These are phyloP conservation scores for Lachancea nothofagi DNA, from an alignment of 805 yeast species.

Conservation along the genomic window DNA sequence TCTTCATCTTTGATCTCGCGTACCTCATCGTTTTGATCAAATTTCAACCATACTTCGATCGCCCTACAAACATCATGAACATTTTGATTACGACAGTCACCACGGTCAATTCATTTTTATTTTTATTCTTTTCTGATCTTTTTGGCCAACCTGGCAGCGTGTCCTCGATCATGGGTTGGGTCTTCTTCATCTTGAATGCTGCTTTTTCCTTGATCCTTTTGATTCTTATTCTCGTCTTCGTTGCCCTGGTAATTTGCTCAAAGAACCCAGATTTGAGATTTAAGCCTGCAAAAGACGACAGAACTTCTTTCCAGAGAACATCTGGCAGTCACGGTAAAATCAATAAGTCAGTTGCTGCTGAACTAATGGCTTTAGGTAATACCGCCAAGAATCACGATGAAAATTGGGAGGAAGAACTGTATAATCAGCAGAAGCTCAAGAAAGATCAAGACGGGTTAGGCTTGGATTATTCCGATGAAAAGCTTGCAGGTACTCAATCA, in stretches of 20 bases:
- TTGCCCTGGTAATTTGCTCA: slow-evolving; percentile 56
- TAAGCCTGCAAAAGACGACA: slow-evolving; percentile 85
- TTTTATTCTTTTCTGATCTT: slow-evolving; percentile 77
- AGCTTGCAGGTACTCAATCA: slow-evolving; percentile 8
- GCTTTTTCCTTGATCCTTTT: slow-evolving; percentile 76
- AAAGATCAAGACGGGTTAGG: slow-evolving; percentile 11
- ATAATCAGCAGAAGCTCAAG: slow-evolving; percentile 17
- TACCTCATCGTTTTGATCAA: slow-evolving; percentile 61
- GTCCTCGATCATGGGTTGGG: slow-evolving; percentile 83
- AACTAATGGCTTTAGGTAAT: slow-evolving; percentile 65
- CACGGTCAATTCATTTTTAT: slow-evolving; percentile 75
- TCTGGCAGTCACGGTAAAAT: slow-evolving; percentile 32
- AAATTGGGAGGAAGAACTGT: slow-evolving; percentile 67
- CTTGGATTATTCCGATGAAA: slow-evolving; percentile 10
- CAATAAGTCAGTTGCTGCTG: slow-evolving; percentile 37
- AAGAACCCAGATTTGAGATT: slow-evolving; percentile 87
- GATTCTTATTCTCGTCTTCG: slow-evolving; percentile 61
- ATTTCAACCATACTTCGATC: slow-evolving; percentile 73
- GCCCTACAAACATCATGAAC: slow-evolving; percentile 71
- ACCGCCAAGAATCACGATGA: slow-evolving; percentile 79
- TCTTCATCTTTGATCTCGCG: slow-evolving; percentile 69
- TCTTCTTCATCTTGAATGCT: slow-evolving; percentile 83
- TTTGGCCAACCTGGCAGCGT: slow-evolving; percentile 78
- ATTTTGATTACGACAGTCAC: slow-evolving; percentile 68
- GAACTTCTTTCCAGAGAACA: slow-evolving; percentile 75